These are phyloP conservation scores for Aotearoamyces nothofagi DNA, from an alignment of 2,329 filamentous ascomycete species.

Conservation along the genomic window DNA sequence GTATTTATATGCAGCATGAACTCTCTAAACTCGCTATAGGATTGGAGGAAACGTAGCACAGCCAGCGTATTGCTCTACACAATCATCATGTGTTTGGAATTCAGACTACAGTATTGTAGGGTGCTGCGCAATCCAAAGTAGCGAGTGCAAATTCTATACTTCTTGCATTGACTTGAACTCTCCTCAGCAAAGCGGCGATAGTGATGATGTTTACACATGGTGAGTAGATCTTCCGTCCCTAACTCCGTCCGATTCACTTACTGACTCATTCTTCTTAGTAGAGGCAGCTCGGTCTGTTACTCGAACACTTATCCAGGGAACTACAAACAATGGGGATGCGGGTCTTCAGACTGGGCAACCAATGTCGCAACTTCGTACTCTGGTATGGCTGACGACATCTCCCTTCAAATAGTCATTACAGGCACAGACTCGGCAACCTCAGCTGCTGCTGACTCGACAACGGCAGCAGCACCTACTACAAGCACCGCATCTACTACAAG, in stretches of 20 bases:
- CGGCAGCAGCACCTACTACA: too few relatives aligned
- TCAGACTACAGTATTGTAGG: neutral
- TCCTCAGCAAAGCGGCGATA: neutral
- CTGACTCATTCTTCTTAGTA: too few relatives aligned
- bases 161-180: neutral
- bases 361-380: neutral
- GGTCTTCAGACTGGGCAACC: neutral
- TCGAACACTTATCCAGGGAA: neutral
- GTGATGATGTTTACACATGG: neutral
- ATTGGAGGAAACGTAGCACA: neutral
- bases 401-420: too few relatives aligned
- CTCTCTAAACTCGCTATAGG: too few relatives aligned
- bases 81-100: neutral
- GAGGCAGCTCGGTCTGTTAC: neutral
- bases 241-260: too few relatives aligned
- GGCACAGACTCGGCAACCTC: too few relatives aligned
- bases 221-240: too few relatives aligned
- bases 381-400: too few relatives aligned
- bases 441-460: too few relatives aligned
- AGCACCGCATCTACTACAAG: too few relatives aligned
- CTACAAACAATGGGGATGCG: conserved; percentile 1
- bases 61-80: neutral
- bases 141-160: neutral
- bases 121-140: neutral
- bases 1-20: too few relatives aligned